A percentile compares a stretch with the other conserved stretches of the same genome.
Evolutionary conservation across 169 alveolate genomes (phyloP).

Genomic region (Plasmodium relictum): DNA sequence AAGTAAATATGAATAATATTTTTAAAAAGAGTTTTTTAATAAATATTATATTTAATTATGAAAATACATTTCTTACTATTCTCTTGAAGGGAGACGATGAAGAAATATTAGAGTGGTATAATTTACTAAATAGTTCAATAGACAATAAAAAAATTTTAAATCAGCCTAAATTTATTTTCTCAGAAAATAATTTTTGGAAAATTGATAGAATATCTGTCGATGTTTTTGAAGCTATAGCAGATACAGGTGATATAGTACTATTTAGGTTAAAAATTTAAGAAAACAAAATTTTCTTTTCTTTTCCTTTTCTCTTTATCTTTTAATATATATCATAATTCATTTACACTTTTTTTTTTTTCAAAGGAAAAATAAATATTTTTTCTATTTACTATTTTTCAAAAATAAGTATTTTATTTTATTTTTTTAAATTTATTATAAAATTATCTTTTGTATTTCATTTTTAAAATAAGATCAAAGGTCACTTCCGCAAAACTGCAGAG

Average conservation of each 20-base stretch:
- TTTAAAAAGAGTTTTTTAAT: not conserved
- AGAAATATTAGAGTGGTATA: slow-evolving; percentile 52
- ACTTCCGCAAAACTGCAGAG: slow-evolving; percentile 82
- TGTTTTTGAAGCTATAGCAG: slow-evolving; percentile 79
- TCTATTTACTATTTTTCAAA: not conserved
- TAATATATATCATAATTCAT: not conserved
- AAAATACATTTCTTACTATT: not conserved
- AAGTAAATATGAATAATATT: not conserved
- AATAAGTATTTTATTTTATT: no score
- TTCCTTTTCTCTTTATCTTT: not conserved
- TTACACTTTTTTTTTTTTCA: not conserved
- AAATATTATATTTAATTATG: not conserved
- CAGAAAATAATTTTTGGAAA: slow-evolving; percentile 82
- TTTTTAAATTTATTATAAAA: not conserved
- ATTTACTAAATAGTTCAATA: slow-evolving; percentile 22
- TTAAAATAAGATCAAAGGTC: slow-evolving; percentile 28
- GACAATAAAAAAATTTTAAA: slow-evolving; percentile 6
- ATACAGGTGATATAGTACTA: slow-evolving; percentile 87
- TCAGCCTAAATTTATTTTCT: slow-evolving; percentile 62
- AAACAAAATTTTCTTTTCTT: slow-evolving; percentile 4
- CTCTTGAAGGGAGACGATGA: slow-evolving; percentile 33
- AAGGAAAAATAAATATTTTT: not conserved
- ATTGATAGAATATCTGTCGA: slow-evolving; percentile 78
- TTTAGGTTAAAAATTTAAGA: slow-evolving; percentile 78
- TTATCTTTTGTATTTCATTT: no score